Percentiles rank a stretch among this genome's conserved stretches.
phyloP scores from a whole-genome alignment of 202 grass and related monocot species.

The Hordeum pubiflorum region DNA sequence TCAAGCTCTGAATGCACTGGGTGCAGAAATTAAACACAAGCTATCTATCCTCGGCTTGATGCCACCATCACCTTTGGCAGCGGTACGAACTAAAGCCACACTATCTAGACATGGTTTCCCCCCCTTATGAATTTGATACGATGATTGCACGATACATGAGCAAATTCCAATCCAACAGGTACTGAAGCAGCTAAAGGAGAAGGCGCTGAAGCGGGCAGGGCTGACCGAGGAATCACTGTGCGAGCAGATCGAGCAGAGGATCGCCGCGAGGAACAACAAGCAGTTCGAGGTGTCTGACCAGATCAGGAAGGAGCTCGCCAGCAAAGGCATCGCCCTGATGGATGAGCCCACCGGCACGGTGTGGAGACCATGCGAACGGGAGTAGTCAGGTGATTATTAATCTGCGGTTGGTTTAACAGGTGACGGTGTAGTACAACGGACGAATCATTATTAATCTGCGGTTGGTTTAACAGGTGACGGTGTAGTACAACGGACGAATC shows the following conservation, averaged over 20 bases:
- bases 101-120: neutral
- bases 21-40: conserved; percentile 51
- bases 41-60: conserved; percentile 60
- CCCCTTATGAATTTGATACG: neutral
- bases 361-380: conserved; percentile 68
- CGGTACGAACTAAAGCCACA: conserved; percentile 33
- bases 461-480: neutral
- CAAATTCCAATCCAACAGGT: conserved; percentile 30
- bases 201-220: conserved; percentile 56
- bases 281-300: conserved; percentile 61
- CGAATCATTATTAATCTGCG: neutral
- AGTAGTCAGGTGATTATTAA: neutral
- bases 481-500: conserved; percentile 7
- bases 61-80: conserved; percentile 39
- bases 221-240: conserved; percentile 42
- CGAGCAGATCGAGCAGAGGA: conserved; percentile 61
- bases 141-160: neutral
- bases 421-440: neutral
- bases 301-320: conserved; percentile 59
- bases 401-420: neutral
- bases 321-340: conserved; percentile 66
- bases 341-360: conserved; percentile 63
- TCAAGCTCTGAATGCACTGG: conserved; percentile 50
- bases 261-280: conserved; percentile 68
- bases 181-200: conserved; percentile 69